Evolutionary conservation across 2,329 filamentous ascomycete species (phyloP), one percentile per base, ranked within the genome.

Genomic region (Xylariales sp.): DNA sequence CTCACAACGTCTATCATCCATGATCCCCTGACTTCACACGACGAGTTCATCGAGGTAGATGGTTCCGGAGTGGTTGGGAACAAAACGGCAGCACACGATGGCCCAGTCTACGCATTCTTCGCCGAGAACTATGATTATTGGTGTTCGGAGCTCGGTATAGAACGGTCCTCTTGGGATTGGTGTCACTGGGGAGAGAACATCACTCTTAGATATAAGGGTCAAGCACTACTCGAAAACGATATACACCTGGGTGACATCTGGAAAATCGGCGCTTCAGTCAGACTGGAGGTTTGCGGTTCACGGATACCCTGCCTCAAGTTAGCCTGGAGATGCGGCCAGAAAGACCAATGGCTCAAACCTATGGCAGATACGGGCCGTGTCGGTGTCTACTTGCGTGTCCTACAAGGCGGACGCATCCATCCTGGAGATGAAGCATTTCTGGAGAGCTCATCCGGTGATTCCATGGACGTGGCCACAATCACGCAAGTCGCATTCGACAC

Each of bases 181-280:
- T 56, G 52, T 33, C 53, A 52, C 14, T 55, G 53, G 52, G 52
- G 49, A 19, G 50, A 54, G 36, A 55, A 54, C 18, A 28, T 55
- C 19, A 56, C 51, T 1, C 19, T 55, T 1, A 42, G 48, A 11
- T 50, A 45, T 15, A 46, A 40, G 24, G 36, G 33, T 8, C 22
- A 44, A 38, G 39, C 41, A 7, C 18, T 28, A 5, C 45, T 54
- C 12, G 51, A 54, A 32, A 39, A 48, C 16, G 35, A 53, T 10
- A 50, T 53, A 12, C 43, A 48, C 20, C 22, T 55, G 9, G 49
- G 52, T 16, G 53, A 55, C 27, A 40, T 53, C 4, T 54, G 51
- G 53, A 47, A 28, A 25, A 42, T 55, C 24, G 51, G 52, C 3
- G 25, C 46, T 12, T 38, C 43, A 12, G 52, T 52, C 8, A 44